Evolutionary conservation across 2,329 filamentous ascomycete genomes (phyloP).

Genomic region (Phialophora chinensis): DNA sequence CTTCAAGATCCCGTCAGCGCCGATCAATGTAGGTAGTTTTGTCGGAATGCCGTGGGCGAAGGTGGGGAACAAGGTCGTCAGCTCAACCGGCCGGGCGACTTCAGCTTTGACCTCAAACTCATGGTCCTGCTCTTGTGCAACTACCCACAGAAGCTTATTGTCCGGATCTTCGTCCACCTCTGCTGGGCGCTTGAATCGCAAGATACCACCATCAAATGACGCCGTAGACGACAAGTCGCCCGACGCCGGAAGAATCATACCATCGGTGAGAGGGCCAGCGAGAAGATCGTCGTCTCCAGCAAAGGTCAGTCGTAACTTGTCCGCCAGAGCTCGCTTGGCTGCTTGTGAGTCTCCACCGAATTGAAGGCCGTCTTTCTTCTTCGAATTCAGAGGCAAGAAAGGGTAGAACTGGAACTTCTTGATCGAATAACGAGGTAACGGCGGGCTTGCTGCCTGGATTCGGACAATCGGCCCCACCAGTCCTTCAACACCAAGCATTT

Average conservation of each 20-base stretch:
- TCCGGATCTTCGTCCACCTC: constrained; percentile 46
- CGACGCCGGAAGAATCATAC: constrained; percentile 73
- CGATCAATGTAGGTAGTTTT: constrained; percentile 71
- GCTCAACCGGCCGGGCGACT: constrained; percentile 67
- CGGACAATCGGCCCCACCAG: constrained; percentile 87
- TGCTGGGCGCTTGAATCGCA: constrained; percentile 65
- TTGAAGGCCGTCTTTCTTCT: constrained; percentile 70
- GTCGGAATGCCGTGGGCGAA: constrained; percentile 63
- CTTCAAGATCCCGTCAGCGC: constrained; percentile 77
- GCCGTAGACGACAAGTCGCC: constrained; percentile 60
- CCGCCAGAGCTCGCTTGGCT: constrained; percentile 74
- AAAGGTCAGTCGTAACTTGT: constrained; percentile 70
- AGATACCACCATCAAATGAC: constrained; percentile 81
- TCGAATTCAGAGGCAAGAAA: constrained; percentile 66
- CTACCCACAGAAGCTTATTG: constrained; percentile 64
- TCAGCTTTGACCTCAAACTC: constrained; percentile 77
- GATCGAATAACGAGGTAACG: constrained; percentile 69
- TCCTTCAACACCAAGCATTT: constrained; percentile 71
- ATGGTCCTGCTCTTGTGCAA: constrained; percentile 76
- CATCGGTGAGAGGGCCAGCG: constrained; percentile 86
- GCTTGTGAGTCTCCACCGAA: constrained; percentile 88
- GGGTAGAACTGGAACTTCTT: constrained; percentile 79
- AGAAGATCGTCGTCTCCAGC: constrained; percentile 68
- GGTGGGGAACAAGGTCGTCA: constrained; percentile 47
- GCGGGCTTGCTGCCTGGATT: constrained; percentile 78